Percentiles rank a stretch among this genome's conserved stretches.
These are phyloP conservation scores for Cydonia oblonga DNA, from an alignment of 331 rosid genomes.

Conservation along the genomic window DNA sequence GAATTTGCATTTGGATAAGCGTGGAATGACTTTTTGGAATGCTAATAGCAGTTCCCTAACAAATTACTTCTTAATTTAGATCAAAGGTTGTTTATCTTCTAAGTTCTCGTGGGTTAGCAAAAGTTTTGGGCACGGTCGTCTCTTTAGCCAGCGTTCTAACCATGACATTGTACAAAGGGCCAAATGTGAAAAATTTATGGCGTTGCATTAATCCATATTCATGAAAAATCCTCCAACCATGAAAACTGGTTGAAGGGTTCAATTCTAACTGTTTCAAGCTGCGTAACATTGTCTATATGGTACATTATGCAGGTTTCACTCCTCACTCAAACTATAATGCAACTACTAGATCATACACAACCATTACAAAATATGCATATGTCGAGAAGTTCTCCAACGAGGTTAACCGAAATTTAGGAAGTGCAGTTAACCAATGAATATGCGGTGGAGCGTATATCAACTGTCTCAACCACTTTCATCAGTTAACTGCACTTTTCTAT, in stretches of 20 bases:
- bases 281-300: too few species aligned
- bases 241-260: conserved; percentile 69
- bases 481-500: neutral
- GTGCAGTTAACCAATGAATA: neutral
- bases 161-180: conserved; percentile 71
- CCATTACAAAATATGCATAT: too few species aligned
- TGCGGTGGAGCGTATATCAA: neutral
- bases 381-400: too few species aligned
- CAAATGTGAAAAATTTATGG: conserved; percentile 28
- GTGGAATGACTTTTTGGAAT: neutral
- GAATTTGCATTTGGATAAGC: neutral
- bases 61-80: conserved; percentile 11
- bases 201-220: conserved; percentile 38
- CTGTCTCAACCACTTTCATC: neutral
- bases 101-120: conserved; percentile 43
- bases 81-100: conserved; percentile 29
- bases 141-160: conserved; percentile 57
- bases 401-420: neutral
- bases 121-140: conserved; percentile 49
- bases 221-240: conserved; percentile 19
- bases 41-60: neutral
- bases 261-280: conserved; percentile 36
- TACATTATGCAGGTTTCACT: too few species aligned
- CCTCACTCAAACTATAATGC: too few species aligned
- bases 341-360: too few species aligned